Evolutionary conservation across 1,284 basidiomycete species (phyloP), one percentile per base, ranked within the genome.

Genomic region (Irpex rosettiformis): DNA sequence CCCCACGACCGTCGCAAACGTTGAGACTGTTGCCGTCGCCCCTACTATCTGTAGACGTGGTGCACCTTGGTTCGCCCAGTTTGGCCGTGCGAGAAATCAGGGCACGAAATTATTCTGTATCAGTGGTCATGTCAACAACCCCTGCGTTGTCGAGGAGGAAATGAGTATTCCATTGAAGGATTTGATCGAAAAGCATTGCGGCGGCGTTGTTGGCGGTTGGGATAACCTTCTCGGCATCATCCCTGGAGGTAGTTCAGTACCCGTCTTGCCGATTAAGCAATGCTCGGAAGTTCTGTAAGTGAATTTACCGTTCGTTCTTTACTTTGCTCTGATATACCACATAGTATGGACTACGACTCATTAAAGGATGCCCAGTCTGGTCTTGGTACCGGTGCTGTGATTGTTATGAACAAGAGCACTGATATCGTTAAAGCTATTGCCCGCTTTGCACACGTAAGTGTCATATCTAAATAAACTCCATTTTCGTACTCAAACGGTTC

Each of bases 341-440:
- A 0, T 61, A 92, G 89, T 61, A 99, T 99, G 96, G 96, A 99
- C 78, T 99, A 92, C 73, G 96, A 99, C 77, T 98, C 96, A 5
- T 82, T 98, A 60, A 96, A 96, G 74, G 96, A 98, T 72, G 88
- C 93, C 16, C 91, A 94, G 69, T 92, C 93, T 18, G 94, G 95
- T 73, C 86, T 99, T 63, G 96, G 96, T 28, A 99, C 96, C 0
- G 96, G 96, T 61, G 96, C 96, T 18, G 95, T 98, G 64, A 99
- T 98, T 66, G 96, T 98, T 66, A 98, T 98, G 96, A 89, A 98
- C 82, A 94, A 98, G 80, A 89, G 88, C 66, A 98, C 96, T 40
- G 96, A 99, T 71, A 89, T 99, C 58, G 86, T 97, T 65, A 79
- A 84, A 52, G 96, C 94, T 61, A 98, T 98, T 66, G 91, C 96